Base-by-base conservation (phyloP, 805 yeast species). In the Saccharomycopsis capsularis region DNA sequence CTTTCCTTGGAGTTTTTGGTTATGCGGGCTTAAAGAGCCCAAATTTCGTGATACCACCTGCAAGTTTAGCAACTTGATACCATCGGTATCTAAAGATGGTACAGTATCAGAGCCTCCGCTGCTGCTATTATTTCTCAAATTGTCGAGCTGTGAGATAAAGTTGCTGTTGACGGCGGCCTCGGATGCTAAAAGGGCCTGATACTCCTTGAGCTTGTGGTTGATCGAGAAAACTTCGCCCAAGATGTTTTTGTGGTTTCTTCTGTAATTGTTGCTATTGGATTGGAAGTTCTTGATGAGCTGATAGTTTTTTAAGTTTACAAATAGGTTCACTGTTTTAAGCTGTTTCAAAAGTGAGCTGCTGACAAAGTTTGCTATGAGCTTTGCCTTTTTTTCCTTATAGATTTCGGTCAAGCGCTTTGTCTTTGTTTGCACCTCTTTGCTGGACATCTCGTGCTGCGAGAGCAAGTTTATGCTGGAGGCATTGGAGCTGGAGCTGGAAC, bases 191-290 rank as follows among this genome's bases (percentile, higher is more conserved):
- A 23, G 43, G 23, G 24, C 23, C 11, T 47, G 50, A 27, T 48
- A 52, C 9, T 42, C 42, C 7, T 15, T 22, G 24, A 48, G 29
- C 18, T 37, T 45, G n/a, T 38, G 22, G 11, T 47, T 22, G n/a
- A 48, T 45, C 11, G 38, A 15, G 21, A 40, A 32, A 11, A 46
- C 24, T 38, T 52, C 55, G n/a, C 21, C 36, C 21, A 52, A 18
- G 11, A 52, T 29, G 9, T 34, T 48, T 29, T 43, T 40, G 21
- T 39, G 37, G 29, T 52, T 52, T 27, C 40, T 43, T 32, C 38
- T 40, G 18, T 48, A 52, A 32, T 48, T 52, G 32, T 48, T 52
- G 30, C 50, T 45, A 30, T 52, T 52, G 3, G 50, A 35, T 25
- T 35, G 41, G 2, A 48, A 46, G 16, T 36, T 52, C 22, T 46